Evolutionary conservation across 129 eudicot species (phyloP).

Genomic region (sunflower (Helianthus annuus)): DNA sequence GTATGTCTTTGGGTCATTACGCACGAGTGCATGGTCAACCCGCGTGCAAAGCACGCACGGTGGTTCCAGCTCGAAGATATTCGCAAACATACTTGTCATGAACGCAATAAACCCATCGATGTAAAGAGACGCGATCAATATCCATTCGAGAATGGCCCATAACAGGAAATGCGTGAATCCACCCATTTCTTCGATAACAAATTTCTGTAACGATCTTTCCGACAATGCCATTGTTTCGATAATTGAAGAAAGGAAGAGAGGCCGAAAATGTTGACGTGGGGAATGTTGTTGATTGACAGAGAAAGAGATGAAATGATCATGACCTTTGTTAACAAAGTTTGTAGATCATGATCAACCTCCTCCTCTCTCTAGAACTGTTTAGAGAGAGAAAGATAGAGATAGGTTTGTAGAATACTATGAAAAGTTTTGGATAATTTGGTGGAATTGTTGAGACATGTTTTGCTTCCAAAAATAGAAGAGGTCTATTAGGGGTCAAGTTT

Average conservation of each 20-base stretch:
- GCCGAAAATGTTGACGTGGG: neutral
- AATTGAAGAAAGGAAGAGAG: conserved; percentile 3
- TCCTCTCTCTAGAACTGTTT: conserved; percentile 36
- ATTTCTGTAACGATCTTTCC: conserved; percentile 43
- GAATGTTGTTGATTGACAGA: conserved; percentile 14
- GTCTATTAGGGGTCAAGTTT: conserved; percentile 35
- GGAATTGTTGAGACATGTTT: conserved; percentile 25
- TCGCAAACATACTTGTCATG: conserved; percentile 56
- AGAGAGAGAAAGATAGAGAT: conserved; percentile 27
- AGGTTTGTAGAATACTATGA: conserved; percentile 31
- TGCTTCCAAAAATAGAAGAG: conserved; percentile 29
- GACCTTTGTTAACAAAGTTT: conserved; percentile 27
- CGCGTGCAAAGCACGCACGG: conserved; percentile 92
- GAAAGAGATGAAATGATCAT: conserved; percentile 35
- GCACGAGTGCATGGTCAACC: conserved; percentile 59
- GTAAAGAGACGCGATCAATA: conserved; percentile 60
- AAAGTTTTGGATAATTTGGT: conserved; percentile 22
- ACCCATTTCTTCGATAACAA: conserved; percentile 62
- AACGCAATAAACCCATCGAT: conserved; percentile 68
- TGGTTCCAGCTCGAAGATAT: conserved; percentile 52
- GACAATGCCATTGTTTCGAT: conserved; percentile 32
- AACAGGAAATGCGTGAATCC: conserved; percentile 56
- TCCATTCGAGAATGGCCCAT: conserved; percentile 82
- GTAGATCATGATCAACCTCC: conserved; percentile 59
- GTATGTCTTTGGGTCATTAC: conserved; percentile 38